Evolutionary conservation across 768 basidiomycete genomes (phyloP), one percentile per base, ranked within the genome.

Genomic region (Auricularia sp.): DNA sequence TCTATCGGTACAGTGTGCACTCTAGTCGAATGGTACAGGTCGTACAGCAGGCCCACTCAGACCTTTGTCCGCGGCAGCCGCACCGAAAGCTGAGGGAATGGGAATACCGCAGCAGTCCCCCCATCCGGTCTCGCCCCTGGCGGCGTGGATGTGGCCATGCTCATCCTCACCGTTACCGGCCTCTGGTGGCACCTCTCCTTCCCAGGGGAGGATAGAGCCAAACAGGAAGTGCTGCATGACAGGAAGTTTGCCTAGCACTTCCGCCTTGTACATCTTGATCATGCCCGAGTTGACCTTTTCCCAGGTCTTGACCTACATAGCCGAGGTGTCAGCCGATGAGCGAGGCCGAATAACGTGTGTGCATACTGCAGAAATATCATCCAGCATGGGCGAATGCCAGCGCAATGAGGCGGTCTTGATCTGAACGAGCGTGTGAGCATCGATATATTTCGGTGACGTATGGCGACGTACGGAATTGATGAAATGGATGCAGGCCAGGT

Each of bases 361-460:
- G 70, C 80, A 51, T 67, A 77, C 94, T 0, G 89, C 93, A 1
- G 94, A 95, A 64, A 98, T 98, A 71, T 98, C 96, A 74, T 98
- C 93, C 6, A 99, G 83, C 96, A 99, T 98, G 1, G 96, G 96
- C 0, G 94, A 97, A 77, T 99, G 96, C 96, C 96, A 99, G 62
- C 94, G 83, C 0, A 98, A 80, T 0, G 94, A 94, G 0, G 95
- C 94, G 0, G 94, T 93, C 73, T 98, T 98, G 68, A 98, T 92
- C 92, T 95, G 67, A 13, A 34, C 33, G 11, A 35, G 61, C 1
- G 5, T 63, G 62, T 65, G 11, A 42, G 34, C 33, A 42, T 39
- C 7, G 39, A 13, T 8, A 42, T 14, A 42, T 7, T 14, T 42
- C 13, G 8, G 39, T 42, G 39, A 42, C 39, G 39, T 42, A 42